phyloP scores from a whole-genome alignment of 495 filamentous ascomycete genomes.

The Cercophora scortea region DNA sequence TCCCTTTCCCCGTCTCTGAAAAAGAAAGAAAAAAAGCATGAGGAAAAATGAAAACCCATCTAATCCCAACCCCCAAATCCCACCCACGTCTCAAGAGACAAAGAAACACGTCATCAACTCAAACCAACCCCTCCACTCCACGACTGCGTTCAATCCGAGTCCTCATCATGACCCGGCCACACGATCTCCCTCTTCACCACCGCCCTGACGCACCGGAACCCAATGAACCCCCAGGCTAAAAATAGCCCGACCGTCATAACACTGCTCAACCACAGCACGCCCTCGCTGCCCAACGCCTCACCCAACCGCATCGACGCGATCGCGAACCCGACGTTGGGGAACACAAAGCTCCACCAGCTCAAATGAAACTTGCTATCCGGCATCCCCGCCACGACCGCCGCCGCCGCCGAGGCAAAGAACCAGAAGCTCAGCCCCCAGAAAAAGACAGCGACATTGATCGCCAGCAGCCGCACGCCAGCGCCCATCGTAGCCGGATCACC shows the following conservation, averaged over 20 bases:
- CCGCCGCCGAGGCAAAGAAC: conserved; percentile 58
- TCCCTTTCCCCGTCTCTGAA: no score
- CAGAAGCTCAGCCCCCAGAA: conserved; percentile 64
- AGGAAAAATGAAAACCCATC: no score
- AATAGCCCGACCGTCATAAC: conserved; percentile 49
- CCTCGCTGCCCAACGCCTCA: conserved; percentile 29
- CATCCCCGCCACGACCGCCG: conserved; percentile 44
- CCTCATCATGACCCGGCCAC: conserved; percentile 58
- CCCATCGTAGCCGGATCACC: conserved; percentile 8
- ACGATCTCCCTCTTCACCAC: conserved; percentile 48
- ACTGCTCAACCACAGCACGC: conserved; percentile 36
- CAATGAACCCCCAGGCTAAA: conserved; percentile 50
- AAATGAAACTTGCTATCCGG: conserved; percentile 47
- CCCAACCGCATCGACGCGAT: conserved; percentile 42
- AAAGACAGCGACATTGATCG: conserved; percentile 48
- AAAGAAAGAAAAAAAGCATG: no score
- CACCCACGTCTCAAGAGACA: neutral
- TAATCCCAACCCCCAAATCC: no score
- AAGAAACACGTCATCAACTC: neutral
- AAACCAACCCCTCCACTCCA: neutral
- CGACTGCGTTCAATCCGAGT: conserved; percentile 29
- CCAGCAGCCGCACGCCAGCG: conserved; percentile 39
- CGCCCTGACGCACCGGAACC: conserved; percentile 45
- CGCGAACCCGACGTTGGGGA: conserved; percentile 52
- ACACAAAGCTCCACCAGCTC: conserved; percentile 51